A percentile compares a stretch with the other conserved stretches of the same genome.
These are phyloP conservation scores for Penicillium sp. DNA, from an alignment of 2,329 filamentous ascomycete genomes.

Conservation along the genomic window DNA sequence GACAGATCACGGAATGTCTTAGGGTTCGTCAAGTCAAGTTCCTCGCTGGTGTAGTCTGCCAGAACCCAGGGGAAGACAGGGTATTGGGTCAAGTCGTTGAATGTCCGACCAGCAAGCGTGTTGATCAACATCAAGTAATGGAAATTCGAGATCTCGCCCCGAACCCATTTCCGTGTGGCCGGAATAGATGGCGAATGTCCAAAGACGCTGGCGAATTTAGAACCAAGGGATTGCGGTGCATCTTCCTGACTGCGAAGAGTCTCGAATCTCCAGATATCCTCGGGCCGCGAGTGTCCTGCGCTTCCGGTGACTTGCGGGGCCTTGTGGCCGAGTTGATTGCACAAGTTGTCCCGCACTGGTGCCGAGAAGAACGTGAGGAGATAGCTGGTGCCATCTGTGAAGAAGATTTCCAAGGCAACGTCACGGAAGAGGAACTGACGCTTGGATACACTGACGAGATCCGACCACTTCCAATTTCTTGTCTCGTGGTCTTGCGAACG, in stretches of 20 bases:
- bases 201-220: constrained; percentile 91
- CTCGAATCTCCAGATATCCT: constrained; percentile 91
- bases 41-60: constrained; percentile 92
- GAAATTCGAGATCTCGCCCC: constrained; percentile 96
- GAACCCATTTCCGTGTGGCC: constrained; percentile 85
- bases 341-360: constrained; percentile 74
- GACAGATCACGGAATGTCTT: constrained; percentile 86
- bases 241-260: constrained; percentile 71
- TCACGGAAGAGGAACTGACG: constrained; percentile 93
- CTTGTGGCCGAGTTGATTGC: constrained; percentile 71
- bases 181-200: constrained; percentile 79
- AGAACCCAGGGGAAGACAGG: constrained; percentile 98
- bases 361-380: constrained; percentile 81
- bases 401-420: constrained; percentile 96
- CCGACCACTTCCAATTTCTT: constrained; percentile 89
- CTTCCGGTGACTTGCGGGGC: constrained; percentile 77
- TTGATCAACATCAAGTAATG: constrained; percentile 99
- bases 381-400: constrained; percentile 94
- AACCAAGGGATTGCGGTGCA: constrained; percentile 69
- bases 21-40: constrained; percentile 82
- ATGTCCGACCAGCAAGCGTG: constrained; percentile 93
- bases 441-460: constrained; percentile 94
- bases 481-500: constrained; percentile 73
- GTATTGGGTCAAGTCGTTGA: constrained; percentile 98
- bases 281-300: constrained; percentile 70